Percentiles rank a stretch among this genome's conserved stretches.
These are phyloP conservation scores for Metschnikowia shivogae DNA, from an alignment of 805 yeast species.

Conservation along the genomic window DNA sequence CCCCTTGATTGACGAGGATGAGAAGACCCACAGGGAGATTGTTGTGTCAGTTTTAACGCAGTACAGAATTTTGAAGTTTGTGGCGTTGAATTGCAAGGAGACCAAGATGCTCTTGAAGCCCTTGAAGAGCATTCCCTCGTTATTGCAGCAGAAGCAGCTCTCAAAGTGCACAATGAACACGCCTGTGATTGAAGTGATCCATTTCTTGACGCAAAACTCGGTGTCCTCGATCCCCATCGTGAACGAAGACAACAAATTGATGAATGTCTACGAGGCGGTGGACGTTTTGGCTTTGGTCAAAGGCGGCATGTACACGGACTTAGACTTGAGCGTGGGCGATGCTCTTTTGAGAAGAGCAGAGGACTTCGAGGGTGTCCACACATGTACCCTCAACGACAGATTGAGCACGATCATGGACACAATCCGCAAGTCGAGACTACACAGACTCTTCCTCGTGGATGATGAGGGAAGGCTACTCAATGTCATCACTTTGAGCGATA, in stretches of 20 bases:
- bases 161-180: constrained; percentile 84
- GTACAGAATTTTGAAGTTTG: constrained; percentile 91
- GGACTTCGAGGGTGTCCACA: constrained; percentile 96
- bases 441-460: constrained; percentile 89
- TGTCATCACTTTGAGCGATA: constrained; percentile 87
- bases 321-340: constrained; percentile 90
- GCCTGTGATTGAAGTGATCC: constrained; percentile 91
- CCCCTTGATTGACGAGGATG: constrained; percentile 92
- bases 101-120: constrained; percentile 79
- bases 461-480: constrained; percentile 73
- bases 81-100: constrained; percentile 93
- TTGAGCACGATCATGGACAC: constrained; percentile 89
- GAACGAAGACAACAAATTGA: constrained; percentile 62
- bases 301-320: constrained; percentile 90
- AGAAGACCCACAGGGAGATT: constrained; percentile 85
- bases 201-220: constrained; percentile 68
- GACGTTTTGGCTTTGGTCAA: constrained; percentile 90
- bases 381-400: constrained; percentile 85
- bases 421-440: constrained; percentile 84
- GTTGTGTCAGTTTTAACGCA: constrained; percentile 95
- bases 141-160: constrained; percentile 50
- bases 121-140: constrained; percentile 62
- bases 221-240: constrained; percentile 92
- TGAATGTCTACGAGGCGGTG: constrained; percentile 93
- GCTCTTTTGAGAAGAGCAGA: constrained; percentile 91